These are phyloP conservation scores for Phytophthora syringae DNA, from an alignment of 352 stramenopile species.

Conservation along the genomic window DNA sequence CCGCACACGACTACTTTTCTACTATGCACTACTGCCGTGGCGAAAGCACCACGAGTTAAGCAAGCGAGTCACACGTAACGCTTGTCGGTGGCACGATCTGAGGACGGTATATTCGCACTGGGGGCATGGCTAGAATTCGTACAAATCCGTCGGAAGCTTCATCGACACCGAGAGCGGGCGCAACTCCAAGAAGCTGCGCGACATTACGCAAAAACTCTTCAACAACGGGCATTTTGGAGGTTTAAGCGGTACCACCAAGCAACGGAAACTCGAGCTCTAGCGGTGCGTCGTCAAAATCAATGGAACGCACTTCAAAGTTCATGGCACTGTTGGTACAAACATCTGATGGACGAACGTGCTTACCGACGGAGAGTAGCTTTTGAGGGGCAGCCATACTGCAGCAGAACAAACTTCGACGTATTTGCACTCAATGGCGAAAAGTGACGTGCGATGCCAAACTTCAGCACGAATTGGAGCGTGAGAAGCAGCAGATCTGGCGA, in stretches of 20 bases:
- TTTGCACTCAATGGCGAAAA: constrained; percentile 43
- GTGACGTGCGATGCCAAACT: constrained; percentile 32
- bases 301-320: constrained; percentile 39
- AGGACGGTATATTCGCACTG: constrained; percentile 49
- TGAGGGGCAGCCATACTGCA: constrained; percentile 15
- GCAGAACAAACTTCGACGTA: constrained; percentile 18
- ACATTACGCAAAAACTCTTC: constrained; percentile 24
- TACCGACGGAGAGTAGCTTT: constrained; percentile 19
- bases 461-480: constrained; percentile 36
- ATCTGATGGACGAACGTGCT: constrained; percentile 12
- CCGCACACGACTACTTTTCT: constrained; percentile 46
- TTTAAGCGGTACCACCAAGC: constrained; percentile 29
- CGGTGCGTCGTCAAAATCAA: constrained; percentile 37
- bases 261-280: constrained; percentile 25
- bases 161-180: constrained; percentile 30
- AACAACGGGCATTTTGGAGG: constrained; percentile 18
- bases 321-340: constrained; percentile 40
- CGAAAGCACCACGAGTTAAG: constrained; percentile 33
- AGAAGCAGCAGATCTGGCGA: constrained; percentile 66
- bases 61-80: constrained; percentile 42
- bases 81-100: constrained; percentile 50
- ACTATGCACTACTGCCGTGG: constrained; percentile 60
- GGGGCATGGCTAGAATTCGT: constrained; percentile 51
- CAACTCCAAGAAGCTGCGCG: constrained; percentile 28
- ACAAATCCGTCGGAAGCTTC: constrained; percentile 18